These are phyloP conservation scores for Entrophospora sp. DNA, from an alignment of 192 early-diverging fungal species.

Conservation along the genomic window DNA sequence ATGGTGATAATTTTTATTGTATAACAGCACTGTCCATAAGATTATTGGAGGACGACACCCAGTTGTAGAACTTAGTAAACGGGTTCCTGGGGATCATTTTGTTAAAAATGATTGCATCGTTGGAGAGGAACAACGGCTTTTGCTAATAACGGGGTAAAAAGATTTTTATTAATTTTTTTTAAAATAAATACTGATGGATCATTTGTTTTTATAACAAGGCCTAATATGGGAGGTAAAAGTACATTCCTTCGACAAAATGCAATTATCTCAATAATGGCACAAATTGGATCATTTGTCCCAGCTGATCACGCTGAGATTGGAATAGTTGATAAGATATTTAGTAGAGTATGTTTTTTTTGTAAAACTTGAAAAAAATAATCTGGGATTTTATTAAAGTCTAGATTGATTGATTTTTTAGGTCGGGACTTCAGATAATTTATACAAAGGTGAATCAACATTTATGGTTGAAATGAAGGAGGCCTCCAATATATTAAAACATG, in stretches of 20 bases:
- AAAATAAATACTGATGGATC: not conserved
- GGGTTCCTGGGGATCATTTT: constrained; percentile 39
- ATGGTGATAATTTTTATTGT: too few species aligned
- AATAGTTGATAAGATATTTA: constrained; percentile 42
- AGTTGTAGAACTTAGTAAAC: constrained; percentile 47
- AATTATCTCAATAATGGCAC: constrained; percentile 41
- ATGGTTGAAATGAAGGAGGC: constrained; percentile 49
- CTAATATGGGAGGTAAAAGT: constrained; percentile 49
- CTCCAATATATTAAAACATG: constrained; percentile 34
- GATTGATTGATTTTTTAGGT: constrained; percentile 24
- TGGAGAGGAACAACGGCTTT: constrained; percentile 30
- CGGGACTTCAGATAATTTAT: constrained; percentile 43
- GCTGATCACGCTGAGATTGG: constrained; percentile 34
- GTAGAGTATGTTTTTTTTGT: constrained; percentile 33
- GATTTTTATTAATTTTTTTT: not conserved
- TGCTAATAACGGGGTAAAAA: constrained; percentile 33
- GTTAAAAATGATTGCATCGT: constrained; percentile 48
- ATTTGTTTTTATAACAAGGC: constrained; percentile 20
- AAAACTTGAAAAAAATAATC: too few species aligned
- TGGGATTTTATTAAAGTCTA: too few species aligned
- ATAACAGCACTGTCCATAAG: not conserved
- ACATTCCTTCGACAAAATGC: constrained; percentile 46
- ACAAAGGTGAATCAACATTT: constrained; percentile 42
- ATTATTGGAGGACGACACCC: constrained; percentile 50
- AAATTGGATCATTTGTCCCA: constrained; percentile 45